phyloP scores from a whole-genome alignment of 345 rosid genomes.

The Hibiscus syriacus region DNA sequence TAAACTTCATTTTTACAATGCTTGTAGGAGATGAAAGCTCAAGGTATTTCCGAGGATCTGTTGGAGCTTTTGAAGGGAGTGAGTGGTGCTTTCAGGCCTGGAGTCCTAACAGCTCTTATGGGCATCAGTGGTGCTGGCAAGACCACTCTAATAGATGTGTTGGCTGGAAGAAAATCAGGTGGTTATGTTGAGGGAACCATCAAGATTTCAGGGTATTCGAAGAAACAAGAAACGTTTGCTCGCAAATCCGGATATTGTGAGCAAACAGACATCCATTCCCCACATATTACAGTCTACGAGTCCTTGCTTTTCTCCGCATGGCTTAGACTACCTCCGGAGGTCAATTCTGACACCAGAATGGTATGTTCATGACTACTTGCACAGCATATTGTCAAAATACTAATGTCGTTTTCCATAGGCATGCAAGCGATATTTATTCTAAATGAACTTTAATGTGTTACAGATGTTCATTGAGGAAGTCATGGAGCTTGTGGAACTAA shows the following conservation, averaged over 20 bases:
- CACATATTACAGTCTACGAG: too few species aligned
- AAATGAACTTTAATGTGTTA: slow-evolving; percentile 6
- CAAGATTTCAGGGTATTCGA: slow-evolving; percentile 52
- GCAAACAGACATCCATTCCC: too few species aligned
- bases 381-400: neutral
- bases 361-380: slow-evolving; percentile 20
- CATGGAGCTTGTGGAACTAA: slow-evolving; percentile 66
- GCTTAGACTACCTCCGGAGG: slow-evolving; percentile 50
- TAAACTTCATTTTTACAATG: neutral
- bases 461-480: slow-evolving; percentile 64
- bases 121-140: slow-evolving; percentile 71
- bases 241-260: slow-evolving; percentile 65
- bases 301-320: too few species aligned
- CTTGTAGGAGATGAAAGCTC: slow-evolving; percentile 53
- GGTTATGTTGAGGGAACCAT: slow-evolving; percentile 49
- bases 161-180: slow-evolving; percentile 70
- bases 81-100: slow-evolving; percentile 59
- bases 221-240: slow-evolving; percentile 65
- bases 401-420: neutral
- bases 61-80: slow-evolving; percentile 56
- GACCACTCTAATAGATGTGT: slow-evolving; percentile 67
- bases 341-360: slow-evolving; percentile 44
- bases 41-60: slow-evolving; percentile 37
- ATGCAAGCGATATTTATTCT: neutral
- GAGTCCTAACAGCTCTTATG: slow-evolving; percentile 62